Conservation (phyloP, 768 basidiomycete species). For the Psilocybe subaeruginosa region DNA sequence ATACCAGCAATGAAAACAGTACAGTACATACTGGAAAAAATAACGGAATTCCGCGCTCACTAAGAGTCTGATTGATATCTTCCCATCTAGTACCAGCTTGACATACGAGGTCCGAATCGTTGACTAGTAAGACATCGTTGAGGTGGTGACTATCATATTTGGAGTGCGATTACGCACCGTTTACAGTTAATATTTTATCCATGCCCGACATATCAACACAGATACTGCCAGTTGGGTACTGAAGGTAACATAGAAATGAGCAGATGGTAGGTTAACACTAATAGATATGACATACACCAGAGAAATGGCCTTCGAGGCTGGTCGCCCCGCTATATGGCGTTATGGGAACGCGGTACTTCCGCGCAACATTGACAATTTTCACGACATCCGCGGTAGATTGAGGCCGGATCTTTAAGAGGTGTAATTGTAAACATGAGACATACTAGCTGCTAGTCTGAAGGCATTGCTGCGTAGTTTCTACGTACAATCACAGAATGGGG, state of each 20-base stretch:
- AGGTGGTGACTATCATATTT: background rate
- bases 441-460: background rate
- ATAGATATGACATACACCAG: constrained; percentile 52
- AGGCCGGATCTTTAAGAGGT: constrained; percentile 52
- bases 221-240: constrained; percentile 65
- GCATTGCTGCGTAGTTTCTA: background rate
- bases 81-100: constrained; percentile 83
- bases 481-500: constrained; percentile 56
- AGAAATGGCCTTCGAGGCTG: constrained; percentile 85
- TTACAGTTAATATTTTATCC: constrained; percentile 78
- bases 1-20: background rate
- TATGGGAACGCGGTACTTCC: constrained; percentile 74
- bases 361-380: constrained; percentile 74
- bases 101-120: constrained; percentile 74
- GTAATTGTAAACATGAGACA: constrained; percentile 8
- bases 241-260: background rate
- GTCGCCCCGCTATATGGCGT: constrained; percentile 86
- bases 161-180: constrained; percentile 46
- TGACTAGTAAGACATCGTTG: constrained; percentile 40
- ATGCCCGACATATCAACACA: constrained; percentile 83
- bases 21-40: constrained; percentile 77
- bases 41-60: constrained; percentile 69
- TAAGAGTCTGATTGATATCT: constrained; percentile 71
- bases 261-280: background rate
- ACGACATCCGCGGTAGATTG: constrained; percentile 81